These are phyloP conservation scores for Suillus fuscotomentosus DNA, from an alignment of 768 basidiomycete species.

Conservation along the genomic window DNA sequence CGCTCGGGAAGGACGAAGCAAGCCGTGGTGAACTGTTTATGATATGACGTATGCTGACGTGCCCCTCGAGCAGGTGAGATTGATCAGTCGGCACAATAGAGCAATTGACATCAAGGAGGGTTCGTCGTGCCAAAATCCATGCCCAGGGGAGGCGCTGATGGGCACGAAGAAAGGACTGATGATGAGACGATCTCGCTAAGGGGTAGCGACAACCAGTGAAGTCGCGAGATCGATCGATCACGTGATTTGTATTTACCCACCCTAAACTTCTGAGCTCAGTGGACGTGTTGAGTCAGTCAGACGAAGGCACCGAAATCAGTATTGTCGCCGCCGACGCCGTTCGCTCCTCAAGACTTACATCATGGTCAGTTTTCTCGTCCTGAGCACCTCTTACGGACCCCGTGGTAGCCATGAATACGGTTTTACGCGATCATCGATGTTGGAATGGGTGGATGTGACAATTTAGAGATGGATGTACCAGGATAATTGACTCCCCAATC, in stretches of 20 bases:
- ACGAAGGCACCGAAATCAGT: constrained; percentile 21
- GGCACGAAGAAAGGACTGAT: too few species aligned
- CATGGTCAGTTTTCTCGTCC: constrained; percentile 29
- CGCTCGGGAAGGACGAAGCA: too few species aligned
- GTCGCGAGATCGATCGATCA: constrained; percentile 11
- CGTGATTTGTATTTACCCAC: constrained; percentile 20
- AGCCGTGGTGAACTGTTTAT: too few species aligned
- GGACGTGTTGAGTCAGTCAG: constrained; percentile 1
- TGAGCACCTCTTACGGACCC: background rate
- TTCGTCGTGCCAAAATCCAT: too few species aligned
- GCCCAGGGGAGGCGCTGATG: too few species aligned
- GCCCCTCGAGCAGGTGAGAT: too few species aligned
- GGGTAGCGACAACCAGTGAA: too few species aligned
- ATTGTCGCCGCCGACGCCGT: constrained; percentile 18
- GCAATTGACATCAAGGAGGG: too few species aligned
- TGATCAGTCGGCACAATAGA: too few species aligned
- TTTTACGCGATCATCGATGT: background rate
- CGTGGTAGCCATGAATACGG: background rate
- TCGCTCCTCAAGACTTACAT: constrained; percentile 27
- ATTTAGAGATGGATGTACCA: constrained; percentile 17
- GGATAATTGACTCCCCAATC: constrained; percentile 1
- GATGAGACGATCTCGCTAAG: too few species aligned
- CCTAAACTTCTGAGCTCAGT: constrained; percentile 19
- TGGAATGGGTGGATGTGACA: constrained; percentile 28
- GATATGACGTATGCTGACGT: too few species aligned